phyloP scores from a whole-genome alignment of 345 rosid species.

The Pistacia vera region DNA sequence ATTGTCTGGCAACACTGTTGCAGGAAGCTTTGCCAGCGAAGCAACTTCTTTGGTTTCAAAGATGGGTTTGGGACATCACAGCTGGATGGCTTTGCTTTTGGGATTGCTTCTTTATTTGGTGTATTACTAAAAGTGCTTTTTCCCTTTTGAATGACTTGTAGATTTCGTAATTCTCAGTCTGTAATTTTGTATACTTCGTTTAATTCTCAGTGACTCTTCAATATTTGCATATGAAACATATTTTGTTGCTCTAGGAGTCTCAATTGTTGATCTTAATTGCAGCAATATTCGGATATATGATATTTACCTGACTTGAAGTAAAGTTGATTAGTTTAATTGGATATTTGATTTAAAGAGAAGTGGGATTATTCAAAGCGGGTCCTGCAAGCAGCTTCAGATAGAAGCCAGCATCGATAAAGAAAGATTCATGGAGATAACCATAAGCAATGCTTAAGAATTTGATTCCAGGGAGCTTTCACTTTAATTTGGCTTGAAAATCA shows the following conservation, averaged over 20 bases:
- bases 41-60: conserved; percentile 13
- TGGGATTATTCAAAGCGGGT: neutral
- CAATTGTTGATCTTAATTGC: too few species aligned
- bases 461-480: neutral
- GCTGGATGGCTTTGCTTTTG: conserved; percentile 14
- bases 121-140: conserved; percentile 16
- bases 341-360: neutral
- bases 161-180: too few species aligned
- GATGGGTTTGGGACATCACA: conserved; percentile 11
- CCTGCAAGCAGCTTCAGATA: neutral
- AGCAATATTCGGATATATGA: too few species aligned
- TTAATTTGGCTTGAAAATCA: neutral
- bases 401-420: neutral
- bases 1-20: conserved; percentile 40
- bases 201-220: too few species aligned
- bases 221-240: too few species aligned
- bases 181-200: too few species aligned
- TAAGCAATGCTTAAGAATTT: too few species aligned
- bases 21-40: conserved; percentile 51
- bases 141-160: neutral
- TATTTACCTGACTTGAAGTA: too few species aligned
- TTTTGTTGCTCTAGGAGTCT: too few species aligned
- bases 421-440: neutral
- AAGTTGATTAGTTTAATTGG: too few species aligned
- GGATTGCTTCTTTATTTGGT: conserved; percentile 13